Percentiles rank a stretch among this genome's conserved stretches.
These are phyloP conservation scores for Hypoxylon rubiginosum DNA, from an alignment of 2,329 filamentous ascomycete species.

Conservation along the genomic window DNA sequence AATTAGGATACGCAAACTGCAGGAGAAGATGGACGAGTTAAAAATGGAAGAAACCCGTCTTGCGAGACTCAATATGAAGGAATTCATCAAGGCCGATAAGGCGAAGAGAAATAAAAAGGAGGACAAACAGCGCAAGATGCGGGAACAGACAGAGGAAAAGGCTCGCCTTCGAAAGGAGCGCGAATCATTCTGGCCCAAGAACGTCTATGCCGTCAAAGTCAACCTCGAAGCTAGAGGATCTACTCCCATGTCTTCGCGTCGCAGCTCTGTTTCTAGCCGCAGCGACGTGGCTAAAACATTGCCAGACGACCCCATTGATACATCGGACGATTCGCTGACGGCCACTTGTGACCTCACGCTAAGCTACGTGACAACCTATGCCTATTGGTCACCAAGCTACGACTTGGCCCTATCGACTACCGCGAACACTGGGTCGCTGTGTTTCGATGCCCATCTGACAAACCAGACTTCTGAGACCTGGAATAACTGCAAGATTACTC, in stretches of 20 bases:
- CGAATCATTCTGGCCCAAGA: constrained; percentile 64
- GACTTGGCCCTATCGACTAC: constrained; percentile 72
- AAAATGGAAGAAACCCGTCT: constrained; percentile 54
- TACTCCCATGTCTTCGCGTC: constrained; percentile 63
- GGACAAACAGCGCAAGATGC: constrained; percentile 54
- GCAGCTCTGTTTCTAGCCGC: constrained; percentile 66
- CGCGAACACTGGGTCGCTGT: constrained; percentile 64
- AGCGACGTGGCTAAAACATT: constrained; percentile 62
- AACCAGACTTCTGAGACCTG: constrained; percentile 75
- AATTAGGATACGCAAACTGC: constrained; percentile 51
- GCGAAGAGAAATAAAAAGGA: constrained; percentile 53
- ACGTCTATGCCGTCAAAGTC: constrained; percentile 64
- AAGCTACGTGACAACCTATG: constrained; percentile 70
- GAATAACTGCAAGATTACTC: constrained; percentile 69
- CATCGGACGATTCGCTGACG: constrained; percentile 23
- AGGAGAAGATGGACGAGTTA: constrained; percentile 51
- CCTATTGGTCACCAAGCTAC: constrained; percentile 72
- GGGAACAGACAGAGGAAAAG: constrained; percentile 59
- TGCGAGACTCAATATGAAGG: constrained; percentile 43
- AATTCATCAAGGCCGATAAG: constrained; percentile 47
- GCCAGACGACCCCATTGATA: constrained; percentile 50
- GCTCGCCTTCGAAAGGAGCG: constrained; percentile 59
- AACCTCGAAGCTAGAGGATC: constrained; percentile 62
- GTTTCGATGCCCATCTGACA: constrained; percentile 73
- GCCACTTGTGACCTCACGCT: constrained; percentile 63